phyloP scores from a whole-genome alignment of 2,329 filamentous ascomycete genomes.

The Zasmidium cellare region DNA sequence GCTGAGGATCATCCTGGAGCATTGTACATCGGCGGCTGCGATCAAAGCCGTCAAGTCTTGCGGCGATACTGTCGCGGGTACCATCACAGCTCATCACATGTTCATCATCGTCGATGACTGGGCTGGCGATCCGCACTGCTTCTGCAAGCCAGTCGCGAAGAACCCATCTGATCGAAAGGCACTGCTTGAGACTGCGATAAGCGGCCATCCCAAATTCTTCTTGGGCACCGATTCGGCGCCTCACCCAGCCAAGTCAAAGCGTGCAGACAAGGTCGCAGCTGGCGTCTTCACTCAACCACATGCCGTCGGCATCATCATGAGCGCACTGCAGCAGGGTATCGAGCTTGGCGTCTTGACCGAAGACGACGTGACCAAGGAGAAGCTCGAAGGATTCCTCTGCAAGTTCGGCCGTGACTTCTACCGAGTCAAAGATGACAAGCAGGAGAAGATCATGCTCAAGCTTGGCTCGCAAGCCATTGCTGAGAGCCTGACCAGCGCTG shows the following conservation, averaged over 20 bases:
- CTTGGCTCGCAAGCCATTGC: slow-evolving; percentile 57
- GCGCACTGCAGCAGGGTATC: slow-evolving; percentile 64
- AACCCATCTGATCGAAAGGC: slow-evolving; percentile 71
- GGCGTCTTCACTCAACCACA: slow-evolving; percentile 80
- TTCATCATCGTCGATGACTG: slow-evolving; percentile 75
- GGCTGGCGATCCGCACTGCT: slow-evolving; percentile 69
- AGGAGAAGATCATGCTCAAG: slow-evolving; percentile 57
- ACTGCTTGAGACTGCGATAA: slow-evolving; percentile 64
- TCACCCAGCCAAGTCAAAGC: slow-evolving; percentile 62
- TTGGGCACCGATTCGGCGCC: slow-evolving; percentile 75
- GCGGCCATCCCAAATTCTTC: slow-evolving; percentile 67
- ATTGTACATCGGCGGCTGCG: slow-evolving; percentile 83
- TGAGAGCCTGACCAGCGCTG: slow-evolving; percentile 55
- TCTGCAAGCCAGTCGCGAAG: slow-evolving; percentile 69
- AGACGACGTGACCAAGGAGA: slow-evolving; percentile 55
- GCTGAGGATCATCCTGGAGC: slow-evolving; percentile 69
- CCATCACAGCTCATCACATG: slow-evolving; percentile 85
- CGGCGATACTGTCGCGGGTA: slow-evolving; percentile 73
- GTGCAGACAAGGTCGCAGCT: slow-evolving; percentile 60
- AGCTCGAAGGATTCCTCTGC: slow-evolving; percentile 59
- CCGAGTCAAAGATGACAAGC: slow-evolving; percentile 47
- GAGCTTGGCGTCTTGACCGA: slow-evolving; percentile 54
- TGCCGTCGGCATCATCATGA: slow-evolving; percentile 65
- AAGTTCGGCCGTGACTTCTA: slow-evolving; percentile 61
- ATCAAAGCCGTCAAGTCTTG: slow-evolving; percentile 75